These are phyloP conservation scores for Sphagnum contortum DNA, from an alignment of 225 moss, liverwort and hornwort genomes.

Conservation along the genomic window DNA sequence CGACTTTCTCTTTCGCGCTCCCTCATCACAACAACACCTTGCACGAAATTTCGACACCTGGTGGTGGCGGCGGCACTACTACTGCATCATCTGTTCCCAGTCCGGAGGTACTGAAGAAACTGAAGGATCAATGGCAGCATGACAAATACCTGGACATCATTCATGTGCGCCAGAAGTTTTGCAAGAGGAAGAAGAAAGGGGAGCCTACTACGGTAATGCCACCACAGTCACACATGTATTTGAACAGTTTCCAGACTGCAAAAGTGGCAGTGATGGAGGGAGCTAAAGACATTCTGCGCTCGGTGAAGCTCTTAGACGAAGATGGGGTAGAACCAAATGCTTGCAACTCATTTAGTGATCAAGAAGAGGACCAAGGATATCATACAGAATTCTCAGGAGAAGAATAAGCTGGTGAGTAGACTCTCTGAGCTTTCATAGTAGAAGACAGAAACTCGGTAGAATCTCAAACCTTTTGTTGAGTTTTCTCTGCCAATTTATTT, in stretches of 20 bases:
- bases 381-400: too few relatives aligned
- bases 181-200: neutral
- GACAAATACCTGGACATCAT: constrained; percentile 1
- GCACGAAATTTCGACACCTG: neutral
- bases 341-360: too few relatives aligned
- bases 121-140: constrained; percentile 1
- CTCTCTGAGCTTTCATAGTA: too few relatives aligned
- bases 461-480: too few relatives aligned
- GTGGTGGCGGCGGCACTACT: neutral
- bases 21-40: neutral
- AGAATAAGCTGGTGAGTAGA: too few relatives aligned
- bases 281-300: neutral
- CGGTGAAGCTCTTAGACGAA: too few relatives aligned
- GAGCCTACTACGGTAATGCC: neutral
- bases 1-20: neutral
- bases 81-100: neutral
- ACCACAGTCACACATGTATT: neutral
- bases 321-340: too few relatives aligned
- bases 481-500: too few relatives aligned
- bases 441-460: too few relatives aligned
- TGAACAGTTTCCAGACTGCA: neutral
- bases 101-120: neutral
- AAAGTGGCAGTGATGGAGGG: constrained; percentile 2
- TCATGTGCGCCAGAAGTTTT: neutral
- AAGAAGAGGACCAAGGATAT: too few relatives aligned